phyloP scores from a whole-genome alignment of 2,329 filamentous ascomycete genomes.

The Curvularia hawaiiensis region DNA sequence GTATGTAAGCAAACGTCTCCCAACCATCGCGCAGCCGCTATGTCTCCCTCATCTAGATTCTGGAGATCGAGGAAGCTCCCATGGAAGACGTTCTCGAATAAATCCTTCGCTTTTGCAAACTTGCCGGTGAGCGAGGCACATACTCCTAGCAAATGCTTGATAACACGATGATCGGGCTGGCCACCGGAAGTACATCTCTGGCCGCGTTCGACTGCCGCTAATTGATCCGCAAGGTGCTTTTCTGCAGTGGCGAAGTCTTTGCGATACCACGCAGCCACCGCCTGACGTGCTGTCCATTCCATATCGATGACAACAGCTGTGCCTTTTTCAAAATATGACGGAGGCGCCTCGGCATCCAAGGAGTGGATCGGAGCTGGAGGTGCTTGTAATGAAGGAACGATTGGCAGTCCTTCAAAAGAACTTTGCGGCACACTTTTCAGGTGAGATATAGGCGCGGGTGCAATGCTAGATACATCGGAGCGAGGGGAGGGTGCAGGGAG shows the following conservation, averaged over 20 bases:
- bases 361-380: neutral
- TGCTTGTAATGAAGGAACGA: too few species aligned
- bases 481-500: neutral
- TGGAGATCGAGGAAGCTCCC: conserved; percentile 25
- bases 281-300: conserved; percentile 27
- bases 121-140: conserved; percentile 35
- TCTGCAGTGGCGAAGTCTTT: conserved; percentile 28
- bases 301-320: conserved; percentile 18
- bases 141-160: conserved; percentile 37
- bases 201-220: conserved; percentile 35
- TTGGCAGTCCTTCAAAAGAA: too few species aligned
- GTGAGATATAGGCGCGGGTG: neutral
- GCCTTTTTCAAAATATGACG: conserved; percentile 14
- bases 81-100: conserved; percentile 37
- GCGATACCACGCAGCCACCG: conserved; percentile 28
- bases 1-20: conserved; percentile 40
- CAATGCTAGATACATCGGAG: neutral
- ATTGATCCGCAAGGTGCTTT: conserved; percentile 30
- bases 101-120: conserved; percentile 34
- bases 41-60: conserved; percentile 39
- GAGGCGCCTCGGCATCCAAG: neutral
- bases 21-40: conserved; percentile 42
- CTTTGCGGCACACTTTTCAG: too few species aligned
- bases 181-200: conserved; percentile 23
- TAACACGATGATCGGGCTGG: conserved; percentile 35